These are phyloP conservation scores for Linderniella brevidens DNA, from an alignment of 257 asterid species.

Conservation along the genomic window DNA sequence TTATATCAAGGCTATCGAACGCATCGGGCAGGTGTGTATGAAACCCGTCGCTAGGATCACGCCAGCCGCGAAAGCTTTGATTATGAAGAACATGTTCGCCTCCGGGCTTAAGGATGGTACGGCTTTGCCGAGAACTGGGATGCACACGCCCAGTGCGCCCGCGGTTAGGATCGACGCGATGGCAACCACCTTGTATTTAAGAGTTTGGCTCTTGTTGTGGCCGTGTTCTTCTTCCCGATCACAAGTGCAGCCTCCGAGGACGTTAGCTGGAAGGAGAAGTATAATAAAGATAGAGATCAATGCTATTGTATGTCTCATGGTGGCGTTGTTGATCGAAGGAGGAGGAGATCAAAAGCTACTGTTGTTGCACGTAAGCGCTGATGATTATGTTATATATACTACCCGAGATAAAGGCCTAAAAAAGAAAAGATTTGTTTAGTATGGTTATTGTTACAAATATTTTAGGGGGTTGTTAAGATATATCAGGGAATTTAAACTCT, in stretches of 20 bases:
- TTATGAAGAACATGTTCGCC: constrained; percentile 21
- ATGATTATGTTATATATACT: too few species aligned
- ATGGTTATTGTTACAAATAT: too few species aligned
- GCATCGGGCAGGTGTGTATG: constrained; percentile 39
- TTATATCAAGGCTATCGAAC: constrained; percentile 21
- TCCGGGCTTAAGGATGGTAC: constrained; percentile 31
- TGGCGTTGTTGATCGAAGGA: too few species aligned
- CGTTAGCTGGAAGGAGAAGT: constrained; percentile 7
- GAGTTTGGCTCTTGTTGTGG: constrained; percentile 15
- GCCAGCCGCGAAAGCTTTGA: constrained; percentile 50
- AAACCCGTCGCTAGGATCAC: constrained; percentile 40
- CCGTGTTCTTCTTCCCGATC: constrained; percentile 13
- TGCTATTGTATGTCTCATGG: too few species aligned
- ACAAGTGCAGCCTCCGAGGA: constrained; percentile 22
- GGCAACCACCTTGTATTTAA: constrained; percentile 24
- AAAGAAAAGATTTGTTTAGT: too few species aligned
- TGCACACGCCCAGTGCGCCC: constrained; percentile 22
- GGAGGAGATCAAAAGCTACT: too few species aligned
- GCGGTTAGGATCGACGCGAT: constrained; percentile 27
- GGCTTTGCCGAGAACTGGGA: constrained; percentile 20
- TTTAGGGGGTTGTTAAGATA: too few species aligned
- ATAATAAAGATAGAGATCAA: not conserved
- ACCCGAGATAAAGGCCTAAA: too few species aligned
- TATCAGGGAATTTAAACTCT: too few species aligned
- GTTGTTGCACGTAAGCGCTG: too few species aligned